Evolutionary conservation across 495 filamentous ascomycete genomes (phyloP), one percentile per base, ranked within the genome.

Genomic region (Rhypophila decipiens): DNA sequence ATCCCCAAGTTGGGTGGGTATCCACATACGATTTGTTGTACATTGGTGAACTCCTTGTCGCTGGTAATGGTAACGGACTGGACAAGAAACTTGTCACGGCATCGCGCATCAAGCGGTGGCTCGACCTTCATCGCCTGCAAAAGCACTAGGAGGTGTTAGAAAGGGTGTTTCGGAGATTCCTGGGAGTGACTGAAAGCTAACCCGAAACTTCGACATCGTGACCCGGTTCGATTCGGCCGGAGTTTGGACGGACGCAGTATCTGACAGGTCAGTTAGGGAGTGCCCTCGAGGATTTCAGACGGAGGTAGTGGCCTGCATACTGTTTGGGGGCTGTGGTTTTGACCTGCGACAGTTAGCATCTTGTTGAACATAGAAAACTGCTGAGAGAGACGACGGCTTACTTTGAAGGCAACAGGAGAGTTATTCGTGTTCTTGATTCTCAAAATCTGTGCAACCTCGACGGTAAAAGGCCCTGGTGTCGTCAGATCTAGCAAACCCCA

Each of bases 311-410:
- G 35, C 35, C 45, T 24, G 51, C 87, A 60, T 88, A 98, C 91
- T 96, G 91, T 69, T 98, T 97, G 5, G 94, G 93, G 22, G 94
- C 94, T 47, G 93, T 98, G 33, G 93, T 98, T 82, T 98, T 98
- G 63, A 98, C 93, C 90, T 96, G 48, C 33, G 50, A 38, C 8
- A 55, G 49, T 45, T 47, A 37, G 35, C 37, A 24, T 23, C 37
- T 34, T 11, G 42, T 39, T 11, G n/a, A 17, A 15, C 18, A 24
- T 18, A 13, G 5, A 23, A 23, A 20, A 2, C n/a, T 4, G 17
- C 31, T 23, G 31, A 2, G 24, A 12, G 43, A 27, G 17, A 23
- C 2, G n/a, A 13, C 1, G 50, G 41, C 77, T 54, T 74, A 94
- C 90, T 83, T 98, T 98, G 80, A 98, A 98, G 13, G 90, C 93